Evolutionary conservation across 768 basidiomycete species (phyloP).

Genomic region (Lanmaoa rubissima): DNA sequence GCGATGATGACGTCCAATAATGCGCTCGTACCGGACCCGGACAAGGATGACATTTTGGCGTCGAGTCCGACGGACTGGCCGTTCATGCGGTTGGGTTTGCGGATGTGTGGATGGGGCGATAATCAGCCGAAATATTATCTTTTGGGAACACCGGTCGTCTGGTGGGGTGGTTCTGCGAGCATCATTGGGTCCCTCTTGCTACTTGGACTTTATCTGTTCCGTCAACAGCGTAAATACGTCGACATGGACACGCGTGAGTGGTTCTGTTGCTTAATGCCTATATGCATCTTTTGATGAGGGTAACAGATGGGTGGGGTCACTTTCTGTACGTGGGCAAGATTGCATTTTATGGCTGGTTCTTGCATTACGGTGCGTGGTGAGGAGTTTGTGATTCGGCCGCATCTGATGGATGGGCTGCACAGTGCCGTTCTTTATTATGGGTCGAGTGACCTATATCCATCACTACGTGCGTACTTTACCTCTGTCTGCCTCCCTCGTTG

Average conservation of each 20-base stretch:
- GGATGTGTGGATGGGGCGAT: slow-evolving; percentile 98
- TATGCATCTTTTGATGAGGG: slow-evolving; percentile 4
- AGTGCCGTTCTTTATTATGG: slow-evolving; percentile 99
- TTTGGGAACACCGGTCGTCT: slow-evolving; percentile 87
- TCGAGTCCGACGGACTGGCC: slow-evolving; percentile 95
- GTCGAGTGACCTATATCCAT: slow-evolving; percentile 93
- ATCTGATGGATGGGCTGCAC: slow-evolving; percentile 2
- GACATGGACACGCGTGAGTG: slow-evolving; percentile 86
- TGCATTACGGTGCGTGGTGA: slow-evolving; percentile 75
- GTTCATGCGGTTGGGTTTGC: slow-evolving; percentile 79
- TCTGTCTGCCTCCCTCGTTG: background rate
- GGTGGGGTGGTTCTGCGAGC: slow-evolving; percentile 80
- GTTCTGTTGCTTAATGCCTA: background rate
- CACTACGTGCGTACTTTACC: slow-evolving; percentile 70
- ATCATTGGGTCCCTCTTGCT: slow-evolving; percentile 53
- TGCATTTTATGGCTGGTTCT: slow-evolving; percentile 85
- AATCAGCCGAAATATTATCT: slow-evolving; percentile 88
- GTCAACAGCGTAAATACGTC: slow-evolving; percentile 83
- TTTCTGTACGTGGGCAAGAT: slow-evolving; percentile 92
- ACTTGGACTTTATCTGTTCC: slow-evolving; percentile 68
- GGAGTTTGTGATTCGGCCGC: background rate
- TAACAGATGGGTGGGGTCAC: slow-evolving; percentile 86
- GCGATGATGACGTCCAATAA: slow-evolving; percentile 99
- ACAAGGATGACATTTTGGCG: slow-evolving; percentile 97
- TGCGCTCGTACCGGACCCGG: slow-evolving; percentile 93